Base-by-base conservation (phyloP, 371 early-diverging fungal species). In the Lichtheimia ornata region DNA sequence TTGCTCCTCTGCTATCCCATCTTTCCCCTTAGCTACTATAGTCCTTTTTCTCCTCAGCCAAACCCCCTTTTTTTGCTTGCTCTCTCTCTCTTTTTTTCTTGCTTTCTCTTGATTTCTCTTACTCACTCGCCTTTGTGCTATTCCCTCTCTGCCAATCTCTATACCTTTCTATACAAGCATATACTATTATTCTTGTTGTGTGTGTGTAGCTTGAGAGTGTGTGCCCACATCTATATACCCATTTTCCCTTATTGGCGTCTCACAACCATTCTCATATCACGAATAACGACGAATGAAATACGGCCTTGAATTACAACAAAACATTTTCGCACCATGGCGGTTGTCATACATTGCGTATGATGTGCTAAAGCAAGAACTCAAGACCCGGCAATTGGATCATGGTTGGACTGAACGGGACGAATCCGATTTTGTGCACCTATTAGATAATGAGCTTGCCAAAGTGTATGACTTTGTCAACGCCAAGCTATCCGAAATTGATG, bases 371-470 rank as follows among this genome's bases (percentile, higher is more conserved):
- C 74, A 75, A 5, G 87, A 81, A 42, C 81, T 93, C 67, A 91
- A 91, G 74, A 77, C 83, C 57, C 67, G 79, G 20, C 74, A 61
- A 62, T 17, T 79, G 70, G 53, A 58, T 49, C 56, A 56, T 5
- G 56, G 62, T 2, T 81, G 79, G 76, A 86, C 86, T 1, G 88
- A 82, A 47, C 77, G 79, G 27, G 88, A 90, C 50, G 95, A 95
- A 69, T 81, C 89, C 14, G 85, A 87, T 35, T 94, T 95, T 77
- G 87, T 94, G 9, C 87, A 90, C 62, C 66, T 85, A 25, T 71
- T 94, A 25, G 94, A 92, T 57, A 84, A 89, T 44, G 96, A 95
- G 71, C 85, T 95, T 24, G 90, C 90, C 65, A 95, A 94, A 81
- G 90, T 88, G 27, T 61, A 59, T 47, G 58, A 64, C 30, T 95